Evolutionary conservation across 257 asterid species (phyloP).

Genomic region (Lavandula angustifolia): DNA sequence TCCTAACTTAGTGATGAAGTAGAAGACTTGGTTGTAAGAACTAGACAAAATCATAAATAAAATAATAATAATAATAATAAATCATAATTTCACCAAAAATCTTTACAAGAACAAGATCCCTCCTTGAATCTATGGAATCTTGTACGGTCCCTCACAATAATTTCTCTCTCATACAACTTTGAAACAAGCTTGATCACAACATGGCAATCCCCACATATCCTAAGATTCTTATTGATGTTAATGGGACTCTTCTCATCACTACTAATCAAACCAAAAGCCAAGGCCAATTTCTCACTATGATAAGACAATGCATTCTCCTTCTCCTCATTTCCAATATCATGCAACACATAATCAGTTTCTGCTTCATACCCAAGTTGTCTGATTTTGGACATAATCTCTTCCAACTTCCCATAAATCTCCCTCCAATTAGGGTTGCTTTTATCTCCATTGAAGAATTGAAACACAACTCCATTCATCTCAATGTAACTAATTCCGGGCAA

Average conservation of each 20-base stretch:
- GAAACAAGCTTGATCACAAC: constrained; percentile 77
- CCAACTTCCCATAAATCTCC: constrained; percentile 66
- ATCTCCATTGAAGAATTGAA: constrained; percentile 73
- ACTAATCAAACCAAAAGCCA: constrained; percentile 80
- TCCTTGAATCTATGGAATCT: constrained; percentile 51
- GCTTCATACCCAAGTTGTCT: constrained; percentile 71
- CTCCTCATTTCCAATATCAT: constrained; percentile 87
- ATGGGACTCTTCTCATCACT: constrained; percentile 48
- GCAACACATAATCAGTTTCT: constrained; percentile 76
- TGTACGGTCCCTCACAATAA: constrained; percentile 84
- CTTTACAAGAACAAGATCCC: too few species aligned
- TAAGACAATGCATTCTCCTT: constrained; percentile 77
- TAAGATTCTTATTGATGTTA: constrained; percentile 77
- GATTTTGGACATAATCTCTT: constrained; percentile 58
- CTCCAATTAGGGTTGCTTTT: constrained; percentile 53
- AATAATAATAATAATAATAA: too few species aligned
- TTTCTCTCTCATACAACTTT: constrained; percentile 58
- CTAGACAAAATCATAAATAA: too few species aligned
- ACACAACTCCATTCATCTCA: constrained; percentile 57
- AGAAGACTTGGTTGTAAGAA: too few species aligned
- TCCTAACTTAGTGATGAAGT: too few species aligned
- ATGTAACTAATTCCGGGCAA: constrained; percentile 84
- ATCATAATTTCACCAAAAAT: too few species aligned
- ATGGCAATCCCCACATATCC: constrained; percentile 98
- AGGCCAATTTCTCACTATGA: constrained; percentile 94